Evolutionary conservation across 495 filamentous ascomycete species (phyloP), one percentile per base, ranked within the genome.

Genomic region (Penicillium cinerascens): DNA sequence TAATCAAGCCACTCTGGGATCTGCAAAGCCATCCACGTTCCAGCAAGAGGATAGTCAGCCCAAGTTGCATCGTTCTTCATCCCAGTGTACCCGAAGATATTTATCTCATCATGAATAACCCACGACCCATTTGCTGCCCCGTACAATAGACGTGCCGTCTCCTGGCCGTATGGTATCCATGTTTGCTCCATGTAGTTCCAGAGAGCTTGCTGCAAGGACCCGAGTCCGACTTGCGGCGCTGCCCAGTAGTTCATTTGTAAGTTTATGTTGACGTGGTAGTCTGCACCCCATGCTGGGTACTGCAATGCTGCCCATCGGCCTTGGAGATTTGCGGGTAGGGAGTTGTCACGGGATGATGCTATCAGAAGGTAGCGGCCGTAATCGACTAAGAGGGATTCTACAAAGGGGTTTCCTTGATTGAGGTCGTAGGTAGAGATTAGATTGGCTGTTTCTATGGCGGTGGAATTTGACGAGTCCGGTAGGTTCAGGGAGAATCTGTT

Each of bases 221-320:
- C 37, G 1, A 78, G 61, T 0, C 75, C 52, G 7, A 38, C 51
- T 69, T 4, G 71, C 70, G 38, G 67, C 58, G 61, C 72, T 1
- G 54, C 62, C 75, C 75, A 80, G 55, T 72, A 56, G 44, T 78
- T 78, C 78, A 81, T 81, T 53, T 80, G 77, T 8, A 81, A 45
- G 45, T 80, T 80, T 40, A 80, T 79, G 33, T 80, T 74, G 29
- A 69, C 65, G 44, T 78, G 75, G 49, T 80, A 81, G 48, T 81
- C 76, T 5, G 65, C 69, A 42, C 72, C 61, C 78, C 78, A 81
- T 6, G 67, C 59, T 25, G 59, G 61, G 10, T 53, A 53, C 21
- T 71, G 49, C 0, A 47, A 57, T 9, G 64, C 59, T n/a, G 62
- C 62, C 76, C 75, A 78, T 25, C 58, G 64, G 1, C 76, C 73